phyloP scores from a whole-genome alignment of 176 grass and related monocot species.

The Eleusine coracana region DNA sequence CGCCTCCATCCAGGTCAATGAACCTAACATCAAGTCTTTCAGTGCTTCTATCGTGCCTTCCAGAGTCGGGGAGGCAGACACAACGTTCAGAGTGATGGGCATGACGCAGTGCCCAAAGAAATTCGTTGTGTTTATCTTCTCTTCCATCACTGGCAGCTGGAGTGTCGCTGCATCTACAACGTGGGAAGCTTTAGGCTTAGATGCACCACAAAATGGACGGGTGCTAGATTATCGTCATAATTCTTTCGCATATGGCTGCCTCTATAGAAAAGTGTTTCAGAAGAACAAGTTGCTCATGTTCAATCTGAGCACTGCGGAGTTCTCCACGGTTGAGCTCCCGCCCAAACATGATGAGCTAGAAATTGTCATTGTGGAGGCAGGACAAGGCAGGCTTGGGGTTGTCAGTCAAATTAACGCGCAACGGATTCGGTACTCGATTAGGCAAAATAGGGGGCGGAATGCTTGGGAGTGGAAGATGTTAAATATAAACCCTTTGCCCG shows the following conservation, averaged over 20 bases:
- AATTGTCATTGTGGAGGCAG: neutral
- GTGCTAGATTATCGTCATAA: neutral
- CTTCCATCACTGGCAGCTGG: neutral
- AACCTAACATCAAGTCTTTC: neutral
- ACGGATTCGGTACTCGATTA: neutral
- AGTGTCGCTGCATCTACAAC: too few relatives aligned
- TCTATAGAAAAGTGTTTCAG: neutral
- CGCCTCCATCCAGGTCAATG: neutral
- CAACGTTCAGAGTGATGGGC: constrained; percentile 9
- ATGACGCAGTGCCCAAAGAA: neutral
- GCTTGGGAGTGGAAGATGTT: neutral
- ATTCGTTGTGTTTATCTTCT: neutral
- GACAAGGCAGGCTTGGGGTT: neutral
- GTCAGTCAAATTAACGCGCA: neutral
- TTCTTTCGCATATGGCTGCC: neutral
- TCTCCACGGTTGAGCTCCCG: neutral
- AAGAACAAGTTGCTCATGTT: neutral
- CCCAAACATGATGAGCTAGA: neutral
- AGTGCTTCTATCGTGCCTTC: neutral
- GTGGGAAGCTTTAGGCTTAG: neutral
- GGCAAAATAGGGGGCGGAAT: neutral
- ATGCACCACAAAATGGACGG: neutral
- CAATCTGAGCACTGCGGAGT: neutral
- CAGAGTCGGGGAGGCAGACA: neutral
- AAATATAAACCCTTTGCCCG: neutral